phyloP scores from a whole-genome alignment of 2,329 filamentous ascomycete species.

The Fusarium zealandicum region DNA sequence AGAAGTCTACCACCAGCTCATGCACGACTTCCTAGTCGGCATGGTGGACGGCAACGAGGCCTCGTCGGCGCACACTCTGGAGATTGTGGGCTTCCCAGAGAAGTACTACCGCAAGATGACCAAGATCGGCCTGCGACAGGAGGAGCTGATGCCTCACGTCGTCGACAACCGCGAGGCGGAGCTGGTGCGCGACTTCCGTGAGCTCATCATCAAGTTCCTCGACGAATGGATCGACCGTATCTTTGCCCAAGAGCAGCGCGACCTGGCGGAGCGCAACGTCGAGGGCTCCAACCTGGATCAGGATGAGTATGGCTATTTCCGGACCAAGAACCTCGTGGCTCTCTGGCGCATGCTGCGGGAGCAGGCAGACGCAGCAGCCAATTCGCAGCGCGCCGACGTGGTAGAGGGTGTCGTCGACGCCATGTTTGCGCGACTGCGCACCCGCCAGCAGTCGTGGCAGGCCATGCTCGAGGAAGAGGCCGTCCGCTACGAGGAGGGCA shows the following conservation, averaged over 20 bases:
- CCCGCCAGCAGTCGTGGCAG: conserved; percentile 86
- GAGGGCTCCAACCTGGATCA: conserved; percentile 80
- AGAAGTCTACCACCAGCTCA: conserved; percentile 88
- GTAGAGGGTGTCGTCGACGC: conserved; percentile 94
- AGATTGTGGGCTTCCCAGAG: conserved; percentile 93
- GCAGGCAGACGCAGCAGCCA: conserved; percentile 84
- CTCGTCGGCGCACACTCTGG: conserved; percentile 86
- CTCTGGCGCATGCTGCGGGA: conserved; percentile 98
- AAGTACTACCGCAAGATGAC: conserved; percentile 97
- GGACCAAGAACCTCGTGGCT: conserved; percentile 89
- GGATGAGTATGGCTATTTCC: conserved; percentile 88
- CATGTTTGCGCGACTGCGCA: conserved; percentile 88
- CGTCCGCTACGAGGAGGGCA: conserved; percentile 70
- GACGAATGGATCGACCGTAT: conserved; percentile 99
- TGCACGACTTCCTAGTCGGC: conserved; percentile 90
- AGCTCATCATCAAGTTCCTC: conserved; percentile 92
- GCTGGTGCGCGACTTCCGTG: conserved; percentile 90
- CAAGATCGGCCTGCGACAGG: conserved; percentile 80
- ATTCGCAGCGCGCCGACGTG: conserved; percentile 86
- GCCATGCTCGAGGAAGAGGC: conserved; percentile 87
- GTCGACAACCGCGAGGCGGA: conserved; percentile 91
- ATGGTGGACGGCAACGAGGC: conserved; percentile 85
- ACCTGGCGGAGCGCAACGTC: conserved; percentile 78
- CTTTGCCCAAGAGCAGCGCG: conserved; percentile 79
- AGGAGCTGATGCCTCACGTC: conserved; percentile 83